Evolutionary conservation across 805 yeast genomes (phyloP), one percentile per base, ranked within the genome.

Genomic region (Komagataella pastoris): DNA sequence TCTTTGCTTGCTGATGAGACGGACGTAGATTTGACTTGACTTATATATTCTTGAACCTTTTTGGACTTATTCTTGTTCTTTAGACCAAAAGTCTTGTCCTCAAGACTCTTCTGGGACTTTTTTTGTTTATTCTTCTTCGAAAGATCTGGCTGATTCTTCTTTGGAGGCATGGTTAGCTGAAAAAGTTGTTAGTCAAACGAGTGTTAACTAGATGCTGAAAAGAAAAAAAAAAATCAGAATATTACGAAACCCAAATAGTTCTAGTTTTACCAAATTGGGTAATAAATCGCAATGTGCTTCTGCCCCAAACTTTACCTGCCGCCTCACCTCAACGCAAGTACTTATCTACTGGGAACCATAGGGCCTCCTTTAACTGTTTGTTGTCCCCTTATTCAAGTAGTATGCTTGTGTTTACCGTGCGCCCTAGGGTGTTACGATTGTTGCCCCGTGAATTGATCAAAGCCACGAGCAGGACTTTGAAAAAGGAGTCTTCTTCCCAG

Each of bases 21-120:
- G 61, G 81, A 70, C 63, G 85, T 88, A 17, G 69, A 67, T 58
- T 81, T 83, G 21, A 85, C 84, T 62, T 85, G 91, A 54, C 74
- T 73, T 47, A 86, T 82, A 59, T 57, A 81, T 55, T 72, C 75
- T 65, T 89, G 96, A 44, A 91, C 97, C 61, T 84, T 93, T 61
- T 91, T 79, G 47, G 97, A 89, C 65, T 89, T 88, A 71, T 93
- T 91, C 67, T 93, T 93, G 53, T 49, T 93, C 64, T 90, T 93
- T 75, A 93, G 73, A 53, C 99, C 99, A 65, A 93, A 93, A 2
- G 97, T 88, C 71, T 88, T 90, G 69, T 93, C 83, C 36, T 76
- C 98, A 55, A 83, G 82, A 52, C 78, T 72, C 61, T 78, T 74
- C 62, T 79, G 78, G 59, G 72, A 74, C 58, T 77, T 75, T 72